These are phyloP conservation scores for Citrus mangshanensis DNA, from an alignment of 345 rosid genomes.

Conservation along the genomic window DNA sequence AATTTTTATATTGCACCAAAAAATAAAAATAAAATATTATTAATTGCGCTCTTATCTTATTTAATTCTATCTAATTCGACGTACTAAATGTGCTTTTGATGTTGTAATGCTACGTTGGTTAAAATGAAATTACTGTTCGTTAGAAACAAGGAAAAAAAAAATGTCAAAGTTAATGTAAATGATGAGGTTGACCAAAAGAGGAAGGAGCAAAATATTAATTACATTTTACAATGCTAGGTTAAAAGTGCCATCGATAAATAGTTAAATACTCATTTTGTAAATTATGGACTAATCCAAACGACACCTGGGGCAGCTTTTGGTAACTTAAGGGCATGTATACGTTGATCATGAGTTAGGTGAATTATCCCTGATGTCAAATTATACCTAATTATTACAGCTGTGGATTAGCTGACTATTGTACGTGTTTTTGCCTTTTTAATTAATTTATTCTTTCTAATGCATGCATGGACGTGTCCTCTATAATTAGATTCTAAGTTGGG, in stretches of 20 bases:
- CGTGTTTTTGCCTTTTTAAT: background rate
- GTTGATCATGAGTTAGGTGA: background rate
- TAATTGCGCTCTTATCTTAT: too few species aligned
- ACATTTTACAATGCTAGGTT: background rate
- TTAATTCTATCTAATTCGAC: too few species aligned
- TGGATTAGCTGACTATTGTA: background rate
- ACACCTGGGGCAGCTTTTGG: background rate
- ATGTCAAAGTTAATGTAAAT: too few species aligned
- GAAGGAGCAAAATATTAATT: too few species aligned
- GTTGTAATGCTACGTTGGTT: too few species aligned
- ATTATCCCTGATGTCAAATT: background rate
- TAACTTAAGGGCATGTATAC: background rate
- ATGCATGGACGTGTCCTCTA: background rate
- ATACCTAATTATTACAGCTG: conserved; percentile 5
- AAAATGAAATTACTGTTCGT: too few species aligned
- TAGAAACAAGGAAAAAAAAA: too few species aligned
- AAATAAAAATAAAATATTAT: too few species aligned
- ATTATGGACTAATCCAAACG: background rate
- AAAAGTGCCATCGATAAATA: background rate
- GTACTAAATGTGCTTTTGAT: too few species aligned
- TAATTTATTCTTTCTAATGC: background rate
- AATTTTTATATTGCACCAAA: too few species aligned
- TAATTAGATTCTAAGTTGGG: conserved; percentile 12
- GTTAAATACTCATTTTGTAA: background rate
- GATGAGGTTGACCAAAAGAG: background rate